Evolutionary conservation across 208 protist species (phyloP).

Genomic region (Crithidia brevicula): DNA sequence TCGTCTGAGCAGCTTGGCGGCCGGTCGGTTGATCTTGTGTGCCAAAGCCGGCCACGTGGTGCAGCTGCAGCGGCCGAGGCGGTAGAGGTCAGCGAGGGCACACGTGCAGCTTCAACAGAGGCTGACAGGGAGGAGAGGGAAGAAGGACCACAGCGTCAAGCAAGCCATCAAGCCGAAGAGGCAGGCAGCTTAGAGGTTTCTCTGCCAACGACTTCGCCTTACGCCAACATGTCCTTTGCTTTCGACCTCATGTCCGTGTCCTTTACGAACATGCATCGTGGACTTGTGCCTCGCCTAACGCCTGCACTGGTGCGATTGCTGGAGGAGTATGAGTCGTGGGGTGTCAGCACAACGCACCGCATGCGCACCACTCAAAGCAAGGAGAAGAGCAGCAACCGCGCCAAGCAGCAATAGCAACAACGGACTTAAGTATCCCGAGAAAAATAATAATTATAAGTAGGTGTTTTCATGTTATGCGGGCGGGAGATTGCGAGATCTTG

Average conservation of each 20-base stretch:
- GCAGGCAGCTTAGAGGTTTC: too few relatives aligned
- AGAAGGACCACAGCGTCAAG: not conserved
- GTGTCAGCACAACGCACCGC: constrained; percentile 71
- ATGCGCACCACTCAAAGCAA: constrained; percentile 39
- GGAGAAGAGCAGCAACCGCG: constrained; percentile 2
- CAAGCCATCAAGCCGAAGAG: not conserved
- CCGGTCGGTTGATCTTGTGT: constrained; percentile 10
- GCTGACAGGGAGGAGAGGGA: not conserved
- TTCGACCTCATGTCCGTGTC: constrained; percentile 90
- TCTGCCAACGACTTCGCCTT: not conserved
- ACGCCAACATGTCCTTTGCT: constrained; percentile 72
- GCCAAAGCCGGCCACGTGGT: constrained; percentile 17
- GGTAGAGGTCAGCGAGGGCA: not conserved
- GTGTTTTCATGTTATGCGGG: too few relatives aligned
- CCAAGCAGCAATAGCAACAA: not conserved
- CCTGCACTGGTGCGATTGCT: constrained; percentile 71
- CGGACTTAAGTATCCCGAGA: not conserved
- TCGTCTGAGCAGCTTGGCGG: constrained; percentile 55
- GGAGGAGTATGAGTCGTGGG: constrained; percentile 91
- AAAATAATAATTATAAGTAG: too few relatives aligned
- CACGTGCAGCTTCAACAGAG: too few relatives aligned
- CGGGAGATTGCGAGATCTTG: too few relatives aligned
- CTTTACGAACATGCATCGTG: constrained; percentile 53
- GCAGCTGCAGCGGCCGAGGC: not conserved
- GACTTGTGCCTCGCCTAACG: constrained; percentile 38